Evolutionary conservation across 345 rosid species (phyloP), one percentile per base, ranked within the genome.

Genomic region (Eucalyptus regnans): DNA sequence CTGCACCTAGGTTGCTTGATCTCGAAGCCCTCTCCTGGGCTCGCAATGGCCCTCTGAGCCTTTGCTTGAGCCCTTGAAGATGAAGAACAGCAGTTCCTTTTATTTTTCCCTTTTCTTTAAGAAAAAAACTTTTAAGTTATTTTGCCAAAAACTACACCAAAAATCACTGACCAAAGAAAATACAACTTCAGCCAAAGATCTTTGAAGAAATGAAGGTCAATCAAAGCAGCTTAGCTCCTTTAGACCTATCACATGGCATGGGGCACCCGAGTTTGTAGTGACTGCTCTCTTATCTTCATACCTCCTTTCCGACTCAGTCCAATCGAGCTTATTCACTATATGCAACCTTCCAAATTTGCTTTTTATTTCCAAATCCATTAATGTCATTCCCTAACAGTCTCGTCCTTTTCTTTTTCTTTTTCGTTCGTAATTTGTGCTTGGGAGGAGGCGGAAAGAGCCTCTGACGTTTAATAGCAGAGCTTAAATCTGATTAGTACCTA

Each of bases 41-140:
- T 56, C 6, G 1, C 62, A 17, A 10, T 0, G 0, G 29, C 62
- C n/a, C 64, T 9, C 11, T 0, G 8, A 60, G 66, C 31, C 66
- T 7, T 58, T 25, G n/a, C 64, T 23, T 5, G 6, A 58, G n/a
- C 14, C 14, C 64, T 1, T 25, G n/a, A n/a, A 58, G 0, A 58
- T 12, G 3, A 58, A 0, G n/a, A 58, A 37, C 41, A 37, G 41
- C 9, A 56, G 29, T 23, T 20, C 62, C 0, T 2, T 56, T 56
- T 56, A 10, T 56, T 56, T 56, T 56, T 20, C n/a, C 64, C 2
- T 25, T 60, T 60, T 27, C 29, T 25, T 17, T 17, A 1, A 51
- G 8, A 51, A 60, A 60, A 52, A 54, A 54, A 54, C 12, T 54
- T 56, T 9, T 22, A 56, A 23, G 62, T 9, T 56, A 60, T 27